A percentile compares a stretch with the other conserved stretches of the same genome.
Conservation (phyloP, 2,329 filamentous ascomycete species). For the Sarocladium kiliense region DNA sequence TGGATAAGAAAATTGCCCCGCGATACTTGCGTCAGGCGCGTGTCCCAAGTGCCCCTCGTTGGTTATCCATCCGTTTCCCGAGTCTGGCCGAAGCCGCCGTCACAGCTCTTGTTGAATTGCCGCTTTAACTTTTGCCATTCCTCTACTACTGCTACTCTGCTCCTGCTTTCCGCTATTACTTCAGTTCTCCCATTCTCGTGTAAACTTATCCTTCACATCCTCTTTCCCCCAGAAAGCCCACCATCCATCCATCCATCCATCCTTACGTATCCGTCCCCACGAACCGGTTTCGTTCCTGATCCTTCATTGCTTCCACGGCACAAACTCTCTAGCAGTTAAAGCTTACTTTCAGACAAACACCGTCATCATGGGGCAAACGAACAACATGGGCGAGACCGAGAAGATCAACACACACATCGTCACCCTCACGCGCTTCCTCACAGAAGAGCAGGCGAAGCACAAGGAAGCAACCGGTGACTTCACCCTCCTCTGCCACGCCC, state of each 20-base stretch:
- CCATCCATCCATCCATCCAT: neutral
- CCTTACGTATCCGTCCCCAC: no score
- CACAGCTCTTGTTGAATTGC: no score
- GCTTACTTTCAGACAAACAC: constrained; percentile 15
- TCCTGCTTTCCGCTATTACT: neutral
- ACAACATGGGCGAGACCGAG: constrained; percentile 54
- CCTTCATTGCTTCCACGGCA: constrained; percentile 11
- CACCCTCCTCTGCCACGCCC: constrained; percentile 92
- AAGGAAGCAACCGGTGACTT: constrained; percentile 97
- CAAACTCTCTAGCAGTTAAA: neutral
- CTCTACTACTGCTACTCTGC: neutral
- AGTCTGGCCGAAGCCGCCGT: constrained; percentile 7
- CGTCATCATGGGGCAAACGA: constrained; percentile 30
- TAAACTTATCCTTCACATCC: constrained; percentile 12
- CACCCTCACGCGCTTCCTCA: constrained; percentile 91
- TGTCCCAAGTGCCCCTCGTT: neutral
- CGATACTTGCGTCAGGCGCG: neutral
- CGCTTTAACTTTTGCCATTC: neutral
- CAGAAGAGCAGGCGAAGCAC: constrained; percentile 90
- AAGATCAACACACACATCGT: constrained; percentile 94
- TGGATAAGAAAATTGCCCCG: constrained; percentile 2
- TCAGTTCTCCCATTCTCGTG: constrained; percentile 3
- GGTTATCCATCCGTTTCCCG: neutral
- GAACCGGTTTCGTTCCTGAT: constrained; percentile 3
- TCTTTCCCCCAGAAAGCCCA: no score